phyloP scores from a whole-genome alignment of 257 asterid species.

The Capsicum chinense region DNA sequence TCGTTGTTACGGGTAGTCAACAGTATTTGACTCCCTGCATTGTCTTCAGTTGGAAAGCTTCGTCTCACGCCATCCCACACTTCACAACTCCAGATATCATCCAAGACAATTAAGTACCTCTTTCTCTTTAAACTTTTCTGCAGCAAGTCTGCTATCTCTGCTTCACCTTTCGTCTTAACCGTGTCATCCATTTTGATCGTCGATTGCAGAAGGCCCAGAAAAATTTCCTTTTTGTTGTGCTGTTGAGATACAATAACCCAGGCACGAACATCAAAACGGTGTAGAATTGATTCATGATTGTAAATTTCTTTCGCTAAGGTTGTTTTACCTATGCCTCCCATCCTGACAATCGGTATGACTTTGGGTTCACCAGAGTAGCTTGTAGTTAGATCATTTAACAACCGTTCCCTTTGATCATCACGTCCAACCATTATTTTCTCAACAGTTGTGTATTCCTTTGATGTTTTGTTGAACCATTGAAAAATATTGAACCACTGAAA shows the following conservation, averaged over 20 bases:
- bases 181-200: neutral
- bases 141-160: neutral
- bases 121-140: neutral
- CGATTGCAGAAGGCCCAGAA: slow-evolving; percentile 10
- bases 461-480: neutral
- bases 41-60: slow-evolving; percentile 29
- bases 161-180: neutral
- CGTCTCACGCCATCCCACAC: slow-evolving; percentile 2
- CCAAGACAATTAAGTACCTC: slow-evolving; percentile 32
- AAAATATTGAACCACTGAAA: neutral
- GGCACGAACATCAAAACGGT: slow-evolving; percentile 8
- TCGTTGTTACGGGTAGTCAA: slow-evolving; percentile 22
- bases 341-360: slow-evolving; percentile 26
- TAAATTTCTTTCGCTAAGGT: neutral
- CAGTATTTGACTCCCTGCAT: slow-evolving; percentile 31
- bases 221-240: neutral
- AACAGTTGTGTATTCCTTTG: neutral
- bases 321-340: slow-evolving; percentile 9
- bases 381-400: neutral
- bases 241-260: slow-evolving; percentile 15
- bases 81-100: slow-evolving; percentile 23
- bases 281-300: neutral
- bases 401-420: neutral
- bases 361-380: neutral
- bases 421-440: neutral